Percentiles rank a stretch among this genome's conserved stretches.
phyloP scores from a whole-genome alignment of 2,329 filamentous ascomycete genomes.

The Calonectria pauciramosa region DNA sequence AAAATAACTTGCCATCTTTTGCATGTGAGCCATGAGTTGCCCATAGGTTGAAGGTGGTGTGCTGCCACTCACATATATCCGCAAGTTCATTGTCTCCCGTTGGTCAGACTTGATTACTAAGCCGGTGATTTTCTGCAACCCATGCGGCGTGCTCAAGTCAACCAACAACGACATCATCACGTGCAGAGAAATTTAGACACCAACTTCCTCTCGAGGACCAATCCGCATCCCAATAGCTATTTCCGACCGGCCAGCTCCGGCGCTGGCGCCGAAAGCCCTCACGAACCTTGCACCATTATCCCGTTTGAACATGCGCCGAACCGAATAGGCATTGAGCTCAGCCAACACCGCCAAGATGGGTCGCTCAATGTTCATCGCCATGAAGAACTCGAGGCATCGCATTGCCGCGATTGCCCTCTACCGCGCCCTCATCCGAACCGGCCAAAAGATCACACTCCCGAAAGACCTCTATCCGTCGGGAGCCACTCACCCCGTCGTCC shows the following conservation, averaged over 20 bases:
- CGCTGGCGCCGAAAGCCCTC: background rate
- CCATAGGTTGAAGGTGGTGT: background rate
- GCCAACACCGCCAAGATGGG: conserved; percentile 38
- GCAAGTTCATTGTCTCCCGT: background rate
- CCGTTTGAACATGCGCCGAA: conserved; percentile 27
- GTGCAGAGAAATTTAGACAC: background rate
- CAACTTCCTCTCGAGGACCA: background rate
- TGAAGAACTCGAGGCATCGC: conserved; percentile 66
- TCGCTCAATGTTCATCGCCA: conserved; percentile 58
- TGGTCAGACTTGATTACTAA: background rate
- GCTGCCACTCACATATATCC: background rate
- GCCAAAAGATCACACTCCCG: conserved; percentile 65
- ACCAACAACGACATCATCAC: background rate
- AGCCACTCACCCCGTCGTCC: conserved; percentile 61
- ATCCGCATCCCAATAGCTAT: background rate
- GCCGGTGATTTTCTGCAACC: background rate
- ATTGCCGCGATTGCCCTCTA: conserved; percentile 77
- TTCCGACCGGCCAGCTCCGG: background rate
- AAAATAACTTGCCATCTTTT: background rate
- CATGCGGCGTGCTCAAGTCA: conserved; percentile 7
- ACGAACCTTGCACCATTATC: background rate
- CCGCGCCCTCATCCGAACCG: conserved; percentile 75
- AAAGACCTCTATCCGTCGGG: conserved; percentile 53
- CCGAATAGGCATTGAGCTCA: background rate
- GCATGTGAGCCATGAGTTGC: background rate